These are phyloP conservation scores for Coemansia sp. DNA, from an alignment of 192 early-diverging fungal species.

Conservation along the genomic window DNA sequence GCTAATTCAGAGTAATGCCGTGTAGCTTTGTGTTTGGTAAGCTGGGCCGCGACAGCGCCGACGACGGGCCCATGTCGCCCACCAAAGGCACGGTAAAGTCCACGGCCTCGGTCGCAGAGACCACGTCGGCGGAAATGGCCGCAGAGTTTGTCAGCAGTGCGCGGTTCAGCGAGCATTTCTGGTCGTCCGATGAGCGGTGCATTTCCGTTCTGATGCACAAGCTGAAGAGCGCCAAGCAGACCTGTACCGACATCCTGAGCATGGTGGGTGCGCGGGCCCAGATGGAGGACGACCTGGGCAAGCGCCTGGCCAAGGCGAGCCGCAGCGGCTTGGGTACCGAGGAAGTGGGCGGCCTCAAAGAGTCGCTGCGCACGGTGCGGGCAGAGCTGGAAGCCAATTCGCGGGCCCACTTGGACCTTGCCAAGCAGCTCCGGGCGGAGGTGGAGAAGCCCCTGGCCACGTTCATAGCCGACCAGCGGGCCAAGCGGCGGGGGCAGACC, in stretches of 20 bases:
- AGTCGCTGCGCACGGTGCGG: conserved; percentile 53
- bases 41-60: conserved; percentile 14
- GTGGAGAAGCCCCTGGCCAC: conserved; percentile 54
- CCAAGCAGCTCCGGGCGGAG: conserved; percentile 55
- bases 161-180: conserved; percentile 39
- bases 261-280: conserved; percentile 56
- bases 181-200: conserved; percentile 59
- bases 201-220: conserved; percentile 60
- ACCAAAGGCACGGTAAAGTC: conserved; percentile 10
- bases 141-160: conserved; percentile 29
- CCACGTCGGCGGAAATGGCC: conserved; percentile 11
- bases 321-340: conserved; percentile 58
- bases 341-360: conserved; percentile 59
- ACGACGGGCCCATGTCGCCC: background rate
- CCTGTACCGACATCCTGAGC: conserved; percentile 59
- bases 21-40: conserved; percentile 31
- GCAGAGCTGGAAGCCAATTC: conserved; percentile 61
- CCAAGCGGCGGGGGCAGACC: conserved; percentile 53
- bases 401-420: conserved; percentile 58
- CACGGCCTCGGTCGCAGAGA: conserved; percentile 11
- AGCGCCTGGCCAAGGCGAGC: conserved; percentile 56
- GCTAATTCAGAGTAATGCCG: background rate
- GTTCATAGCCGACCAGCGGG: conserved; percentile 63
- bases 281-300: conserved; percentile 67
- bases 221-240: conserved; percentile 63